Evolutionary conservation across 2,329 filamentous ascomycete species (phyloP), one percentile per base, ranked within the genome.

Genomic region (Epichloe sibirici): DNA sequence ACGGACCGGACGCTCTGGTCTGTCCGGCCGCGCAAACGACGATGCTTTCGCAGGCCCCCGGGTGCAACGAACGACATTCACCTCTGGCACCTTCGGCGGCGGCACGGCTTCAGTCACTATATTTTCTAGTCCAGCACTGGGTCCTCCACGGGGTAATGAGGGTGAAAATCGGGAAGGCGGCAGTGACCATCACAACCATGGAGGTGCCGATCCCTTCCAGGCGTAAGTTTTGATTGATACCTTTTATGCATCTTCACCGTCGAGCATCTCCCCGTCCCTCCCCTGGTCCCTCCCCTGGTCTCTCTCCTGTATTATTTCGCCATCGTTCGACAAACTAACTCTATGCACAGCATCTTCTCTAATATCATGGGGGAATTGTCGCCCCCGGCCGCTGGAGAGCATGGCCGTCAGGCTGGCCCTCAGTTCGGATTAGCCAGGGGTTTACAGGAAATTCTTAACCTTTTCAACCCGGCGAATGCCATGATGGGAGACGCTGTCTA

Each of bases 401-500:
- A 59, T 5, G 59, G 58, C 37, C 60, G 57, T 2, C 54, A 57
- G 31, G 48, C 59, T 11, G 56, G 49, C 3, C 42, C 60, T 21
- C 58, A 54, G 6, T 17, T 35, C 15, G 35, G 49, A 21, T 62
- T 69, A 42, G 59, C 61, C 25, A 56, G 61, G 49, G 70, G 71
- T 35, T 63, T 83, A 4, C 74, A 75, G 37, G 74, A 77, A n/a
- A 68, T 84, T 5, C 66, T 85, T 17, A 70, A 65, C 66, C 38
- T 84, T 25, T 66, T 83, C 40, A 75, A 74, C 51, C 76, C 78
- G 13, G 69, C 69, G n/a, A 71, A 74, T 53, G 75, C 71, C 7
- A 68, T 72, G 15, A 74, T 79, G 54, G 88, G 90, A 21, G 91
- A 97, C 66, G 88, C 84, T 7, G 91, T 95, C 1, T 94, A 91